Base-by-base conservation (phyloP, 257 asterid species). In the Ilex aquifolium region DNA sequence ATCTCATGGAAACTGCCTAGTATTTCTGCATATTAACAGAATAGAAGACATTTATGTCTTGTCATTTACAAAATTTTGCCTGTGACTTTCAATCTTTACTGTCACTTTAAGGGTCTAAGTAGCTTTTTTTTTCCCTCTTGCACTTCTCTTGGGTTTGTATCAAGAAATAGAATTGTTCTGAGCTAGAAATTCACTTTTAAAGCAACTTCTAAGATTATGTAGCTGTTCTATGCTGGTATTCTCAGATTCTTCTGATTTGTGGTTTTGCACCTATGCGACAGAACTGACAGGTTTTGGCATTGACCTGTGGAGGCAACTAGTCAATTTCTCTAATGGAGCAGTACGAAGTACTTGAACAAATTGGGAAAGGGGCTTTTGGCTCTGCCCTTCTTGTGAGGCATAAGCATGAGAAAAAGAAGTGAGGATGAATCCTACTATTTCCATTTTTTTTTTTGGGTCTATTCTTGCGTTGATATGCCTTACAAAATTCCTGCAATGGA, bases 361-460 rank as follows among this genome's bases (percentile, higher is more conserved):
- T 90, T 63, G 96, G 97, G 63, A 88, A 88, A 78, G 97, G 97
- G 56, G 96, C 97, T 32, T 90, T 90, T 66, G 97, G 96, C 67
- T 86, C 97, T 60, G 97, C 97, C 44, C 76, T 85, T 72, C 87
- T 90, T 55, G 97, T 87, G 72, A 74, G 88, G 80, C 95, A 90
- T 64, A 90, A 85, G 74, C 85, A 67, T 49, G 96, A 90, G 75
- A 90, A 83, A 75, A 85, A 87, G 80, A 90, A 83, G 97, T 90
- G 69, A 77, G 95, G 65, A 29, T 64, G 52, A 10, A 57, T 63
- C 44, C 42, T 27, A 60, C 31, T 32, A 12, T 14, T 14, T 59
- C 32, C 48, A 6, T 11, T 42, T 46, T 46, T 4, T 11, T 10
- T 46, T 46, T 10, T n/a, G n/a, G 3, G 52, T 46, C 13, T 46